Base-by-base conservation (phyloP, 352 stramenopile genomes). In the Phytophthora hybrid region DNA sequence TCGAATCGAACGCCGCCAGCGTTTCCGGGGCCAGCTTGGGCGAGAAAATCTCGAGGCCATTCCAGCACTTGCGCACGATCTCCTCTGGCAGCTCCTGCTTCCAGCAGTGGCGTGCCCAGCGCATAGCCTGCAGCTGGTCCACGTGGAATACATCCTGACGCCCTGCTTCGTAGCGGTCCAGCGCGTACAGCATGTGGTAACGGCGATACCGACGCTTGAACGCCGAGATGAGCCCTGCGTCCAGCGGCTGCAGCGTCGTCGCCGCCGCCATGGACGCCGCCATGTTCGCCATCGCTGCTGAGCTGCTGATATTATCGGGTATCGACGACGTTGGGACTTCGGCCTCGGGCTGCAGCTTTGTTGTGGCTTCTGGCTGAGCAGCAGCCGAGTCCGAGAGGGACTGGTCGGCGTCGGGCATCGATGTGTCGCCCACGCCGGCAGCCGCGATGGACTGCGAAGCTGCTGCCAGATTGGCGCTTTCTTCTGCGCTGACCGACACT, bases 191-290 rank as follows among this genome's bases (percentile, higher is more conserved):
- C 74, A 88, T 76, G 62, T 88, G 80, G 65, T 88, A 83, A 32
- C 82, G 74, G 2, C 79, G 79, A 75, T 87, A 90, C 47, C 81
- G 69, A 10, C 77, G 77, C 72, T 90, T 90, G 69, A 90, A 86
- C 47, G 76, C 71, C 53, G 67, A 67, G 14, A 88, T 75, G 21
- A 90, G 76, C 4, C 82, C 78, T 5, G 71, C 76, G 46, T 87
- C 80, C 18, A 90, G 60, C 16, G 71, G 82, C 60, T 85, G 78
- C 55, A 82, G 31, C 37, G 63, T 73, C 18, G 59, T 57, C 56
- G 67, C 79, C 5, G 69, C 74, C 32, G 72, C 54, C 57, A 73
- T 69, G 7, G 37, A 37, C 14, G 72, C 64, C 41, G 56, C 46
- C 55, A 77, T 76, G 0, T 59, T 52, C 21, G 57, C 56, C 52